A percentile compares a stretch with the other conserved stretches of the same genome.
phyloP scores from a whole-genome alignment of 2,329 filamentous ascomycete species.

The Xylaria arbuscula region DNA sequence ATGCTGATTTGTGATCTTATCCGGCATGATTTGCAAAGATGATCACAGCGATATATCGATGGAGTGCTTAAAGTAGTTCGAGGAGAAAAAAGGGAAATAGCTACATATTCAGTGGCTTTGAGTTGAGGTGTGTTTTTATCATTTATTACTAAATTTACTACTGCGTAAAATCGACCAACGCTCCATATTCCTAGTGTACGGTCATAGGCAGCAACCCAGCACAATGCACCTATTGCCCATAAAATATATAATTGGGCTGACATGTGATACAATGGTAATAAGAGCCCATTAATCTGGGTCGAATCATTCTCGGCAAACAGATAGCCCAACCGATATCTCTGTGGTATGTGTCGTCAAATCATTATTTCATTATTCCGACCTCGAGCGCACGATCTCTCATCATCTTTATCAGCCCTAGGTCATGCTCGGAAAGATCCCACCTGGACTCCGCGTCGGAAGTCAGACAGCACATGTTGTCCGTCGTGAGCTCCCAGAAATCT shows the following conservation, averaged over 20 bases:
- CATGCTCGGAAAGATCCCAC: slow-evolving; percentile 43
- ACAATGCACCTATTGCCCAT: background rate
- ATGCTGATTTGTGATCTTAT: too few species aligned
- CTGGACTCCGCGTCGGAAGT: slow-evolving; percentile 45
- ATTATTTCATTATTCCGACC: slow-evolving; percentile 24
- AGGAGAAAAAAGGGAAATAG: too few species aligned
- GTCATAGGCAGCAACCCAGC: too few species aligned
- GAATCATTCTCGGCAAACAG: background rate
- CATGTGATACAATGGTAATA: background rate
- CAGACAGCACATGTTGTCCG: slow-evolving; percentile 52
- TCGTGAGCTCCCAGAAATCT: slow-evolving; percentile 50
- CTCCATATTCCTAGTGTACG: too few species aligned
- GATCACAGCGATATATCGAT: too few species aligned
- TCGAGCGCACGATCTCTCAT: slow-evolving; percentile 46
- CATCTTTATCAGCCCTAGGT: slow-evolving; percentile 47
- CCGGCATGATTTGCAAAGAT: too few species aligned
- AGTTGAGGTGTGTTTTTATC: too few species aligned
- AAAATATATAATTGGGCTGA: background rate
- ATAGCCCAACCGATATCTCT: background rate
- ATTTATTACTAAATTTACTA: too few species aligned
- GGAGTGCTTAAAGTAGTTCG: too few species aligned
- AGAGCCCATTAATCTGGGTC: too few species aligned
- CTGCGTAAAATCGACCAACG: too few species aligned
- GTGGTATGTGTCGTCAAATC: background rate
- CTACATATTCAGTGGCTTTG: too few species aligned